phyloP scores from a whole-genome alignment of 192 early-diverging fungal genomes.

The Rhizophagus clarus region DNA sequence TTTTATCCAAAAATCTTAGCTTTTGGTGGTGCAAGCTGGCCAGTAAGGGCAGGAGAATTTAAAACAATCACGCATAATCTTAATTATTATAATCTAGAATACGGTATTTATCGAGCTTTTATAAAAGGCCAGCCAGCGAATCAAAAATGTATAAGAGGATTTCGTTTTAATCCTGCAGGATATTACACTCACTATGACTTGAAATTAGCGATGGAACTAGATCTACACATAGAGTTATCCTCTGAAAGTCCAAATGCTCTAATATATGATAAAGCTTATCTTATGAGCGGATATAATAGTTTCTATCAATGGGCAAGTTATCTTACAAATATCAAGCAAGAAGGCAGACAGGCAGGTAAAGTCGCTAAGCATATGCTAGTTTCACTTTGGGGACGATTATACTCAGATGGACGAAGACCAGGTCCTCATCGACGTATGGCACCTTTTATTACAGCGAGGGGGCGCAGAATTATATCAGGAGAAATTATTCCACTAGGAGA shows the following conservation, averaged over 20 bases:
- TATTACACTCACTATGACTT: slow-evolving; percentile 14
- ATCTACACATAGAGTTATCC: too few relatives aligned
- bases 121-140: too few relatives aligned
- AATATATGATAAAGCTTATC: not conserved
- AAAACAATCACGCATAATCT: not conserved
- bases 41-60: not conserved
- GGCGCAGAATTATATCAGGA: too few relatives aligned
- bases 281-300: not conserved
- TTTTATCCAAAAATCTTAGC: too few relatives aligned
- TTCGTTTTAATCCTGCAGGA: slow-evolving; percentile 1
- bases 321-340: slow-evolving; percentile 16
- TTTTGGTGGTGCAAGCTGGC: too few relatives aligned
- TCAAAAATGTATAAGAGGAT: too few relatives aligned
- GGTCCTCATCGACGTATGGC: too few relatives aligned
- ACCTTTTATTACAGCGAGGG: too few relatives aligned
- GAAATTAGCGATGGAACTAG: not conserved
- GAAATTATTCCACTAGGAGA: too few relatives aligned
- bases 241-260: slow-evolving; percentile 11
- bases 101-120: not conserved
- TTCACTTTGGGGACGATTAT: too few relatives aligned
- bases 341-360: not conserved
- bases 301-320: slow-evolving; percentile 12
- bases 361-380: too few relatives aligned
- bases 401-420: too few relatives aligned
- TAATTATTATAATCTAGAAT: not conserved